A percentile compares a stretch with the other conserved stretches of the same genome.
phyloP scores from a whole-genome alignment of 2,329 filamentous ascomycete genomes.

The Aspergillus sp. region DNA sequence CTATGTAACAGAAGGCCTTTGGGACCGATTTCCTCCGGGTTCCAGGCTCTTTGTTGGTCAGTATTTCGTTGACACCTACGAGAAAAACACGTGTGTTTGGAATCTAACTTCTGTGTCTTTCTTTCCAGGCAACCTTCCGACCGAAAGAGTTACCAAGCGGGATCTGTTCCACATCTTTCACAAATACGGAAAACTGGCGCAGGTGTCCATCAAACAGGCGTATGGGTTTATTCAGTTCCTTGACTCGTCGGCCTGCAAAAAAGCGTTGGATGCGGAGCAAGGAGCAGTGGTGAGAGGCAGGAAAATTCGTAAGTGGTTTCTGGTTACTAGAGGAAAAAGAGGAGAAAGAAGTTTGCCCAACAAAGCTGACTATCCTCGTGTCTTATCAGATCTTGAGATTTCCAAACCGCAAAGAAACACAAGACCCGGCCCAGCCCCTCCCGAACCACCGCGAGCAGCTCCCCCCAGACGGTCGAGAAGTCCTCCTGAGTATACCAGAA shows the following conservation, averaged over 20 bases:
- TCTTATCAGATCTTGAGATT: constrained; percentile 36
- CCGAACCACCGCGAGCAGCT: constrained; percentile 29
- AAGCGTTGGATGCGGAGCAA: constrained; percentile 70
- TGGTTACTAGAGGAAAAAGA: not conserved
- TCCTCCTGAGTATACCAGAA: constrained; percentile 53
- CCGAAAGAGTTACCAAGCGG: constrained; percentile 84
- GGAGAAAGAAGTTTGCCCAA: not conserved
- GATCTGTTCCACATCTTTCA: constrained; percentile 91
- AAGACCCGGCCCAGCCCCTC: constrained; percentile 42
- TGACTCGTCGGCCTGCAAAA: constrained; percentile 62
- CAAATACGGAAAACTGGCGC: constrained; percentile 74
- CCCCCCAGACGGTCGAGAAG: constrained; percentile 52
- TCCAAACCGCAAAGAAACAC: constrained; percentile 80
- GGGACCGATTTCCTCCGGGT: constrained; percentile 43
- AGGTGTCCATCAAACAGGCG: constrained; percentile 92
- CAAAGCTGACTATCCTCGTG: not conserved
- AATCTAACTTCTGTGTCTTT: constrained; percentile 5
- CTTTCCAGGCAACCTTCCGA: constrained; percentile 71
- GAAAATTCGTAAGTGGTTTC: constrained; percentile 68
- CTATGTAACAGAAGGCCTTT: constrained; percentile 46
- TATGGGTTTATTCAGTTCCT: constrained; percentile 97
- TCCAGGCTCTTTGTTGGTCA: constrained; percentile 44
- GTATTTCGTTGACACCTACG: constrained; percentile 11
- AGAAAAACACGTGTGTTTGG: not conserved
- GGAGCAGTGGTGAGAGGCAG: constrained; percentile 76